Conservation (phyloP, 2,329 filamentous ascomycete species). For the Microcera coccophila region DNA sequence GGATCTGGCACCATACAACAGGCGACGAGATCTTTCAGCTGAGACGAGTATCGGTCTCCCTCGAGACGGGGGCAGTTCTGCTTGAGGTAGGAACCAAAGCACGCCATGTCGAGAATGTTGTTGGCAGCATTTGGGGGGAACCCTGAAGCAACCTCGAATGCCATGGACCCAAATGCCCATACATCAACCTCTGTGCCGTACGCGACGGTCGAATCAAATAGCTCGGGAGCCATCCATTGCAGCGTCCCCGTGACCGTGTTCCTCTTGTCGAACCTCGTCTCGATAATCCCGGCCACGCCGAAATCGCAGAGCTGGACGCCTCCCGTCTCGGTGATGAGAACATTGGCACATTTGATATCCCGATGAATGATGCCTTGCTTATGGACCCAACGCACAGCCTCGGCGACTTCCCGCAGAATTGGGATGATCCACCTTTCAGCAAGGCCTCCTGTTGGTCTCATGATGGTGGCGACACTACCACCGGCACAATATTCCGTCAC, state of each 20-base stretch:
- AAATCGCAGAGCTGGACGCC: slow-evolving; percentile 80
- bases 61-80: slow-evolving; percentile 64
- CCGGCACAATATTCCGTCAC: slow-evolving; percentile 83
- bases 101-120: slow-evolving; percentile 43
- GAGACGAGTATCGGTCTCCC: slow-evolving; percentile 65
- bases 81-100: slow-evolving; percentile 55
- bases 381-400: slow-evolving; percentile 65
- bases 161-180: slow-evolving; percentile 79
- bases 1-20: slow-evolving; percentile 70
- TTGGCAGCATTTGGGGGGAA: slow-evolving; percentile 65
- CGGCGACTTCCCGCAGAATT: slow-evolving; percentile 62
- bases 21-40: slow-evolving; percentile 65
- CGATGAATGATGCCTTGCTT: slow-evolving; percentile 66
- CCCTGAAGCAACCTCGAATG: slow-evolving; percentile 77
- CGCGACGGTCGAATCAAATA: slow-evolving; percentile 61
- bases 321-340: slow-evolving; percentile 73
- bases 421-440: slow-evolving; percentile 68
- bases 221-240: slow-evolving; percentile 82
- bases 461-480: slow-evolving; percentile 71
- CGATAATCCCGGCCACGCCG: slow-evolving; percentile 74
- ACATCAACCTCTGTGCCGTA: slow-evolving; percentile 75
- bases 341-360: slow-evolving; percentile 74
- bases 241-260: slow-evolving; percentile 79
- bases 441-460: slow-evolving; percentile 66
- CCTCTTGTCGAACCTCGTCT: slow-evolving; percentile 71